Base-by-base conservation (phyloP, 495 filamentous ascomycete species). In the Haplographium delicatum region DNA sequence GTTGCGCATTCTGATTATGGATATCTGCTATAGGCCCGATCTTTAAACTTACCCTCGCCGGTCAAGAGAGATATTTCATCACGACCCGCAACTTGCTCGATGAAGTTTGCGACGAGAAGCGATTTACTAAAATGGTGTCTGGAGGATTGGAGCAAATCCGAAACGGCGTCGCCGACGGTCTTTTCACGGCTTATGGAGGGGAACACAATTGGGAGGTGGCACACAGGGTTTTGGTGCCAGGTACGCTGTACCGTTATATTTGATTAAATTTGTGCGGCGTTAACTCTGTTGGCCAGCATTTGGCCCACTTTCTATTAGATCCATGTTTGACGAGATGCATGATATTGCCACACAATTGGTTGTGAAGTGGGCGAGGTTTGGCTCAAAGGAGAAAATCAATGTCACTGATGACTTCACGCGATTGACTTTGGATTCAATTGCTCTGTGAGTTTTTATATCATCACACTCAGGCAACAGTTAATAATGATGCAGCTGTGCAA, bases 271-370 rank as follows among this genome's bases (percentile, higher is more conserved):
- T n/a, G n/a, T n/a, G n/a, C n/a, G n/a, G n/a, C n/a, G n/a, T n/a
- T n/a, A n/a, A n/a, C n/a, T n/a, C 37, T 55, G 41, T 38, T 78
- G 37, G 34, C 5, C 16, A 3, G 84, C 80, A 3, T 88, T 93
- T 62, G 86, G 85, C 0, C 86, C 87, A 2, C 55, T 86, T 25
- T 70, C 77, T 7, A 83, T 93, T 57, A 74, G 76, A 54, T 68
- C 62, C 42, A 89, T 89, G 85, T 88, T 84, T 56, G 68, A 75
- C 49, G 82, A 84, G 47, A 89, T 90, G 85, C 80, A 84, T 50
- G 86, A 89, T 58, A 79, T 89, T 40, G 74, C 82, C 0, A 68
- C 67, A 0, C 85, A 91, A 51, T 67, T 90, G n/a, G 73, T 77
- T 8, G 71, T 87, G 54, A 89, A 89, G 65, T 90, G 84, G 83